Percentiles rank a stretch among this genome's conserved stretches.
These are phyloP conservation scores for Chalara sp. DNA, from an alignment of 2,329 filamentous ascomycete genomes.

Conservation along the genomic window DNA sequence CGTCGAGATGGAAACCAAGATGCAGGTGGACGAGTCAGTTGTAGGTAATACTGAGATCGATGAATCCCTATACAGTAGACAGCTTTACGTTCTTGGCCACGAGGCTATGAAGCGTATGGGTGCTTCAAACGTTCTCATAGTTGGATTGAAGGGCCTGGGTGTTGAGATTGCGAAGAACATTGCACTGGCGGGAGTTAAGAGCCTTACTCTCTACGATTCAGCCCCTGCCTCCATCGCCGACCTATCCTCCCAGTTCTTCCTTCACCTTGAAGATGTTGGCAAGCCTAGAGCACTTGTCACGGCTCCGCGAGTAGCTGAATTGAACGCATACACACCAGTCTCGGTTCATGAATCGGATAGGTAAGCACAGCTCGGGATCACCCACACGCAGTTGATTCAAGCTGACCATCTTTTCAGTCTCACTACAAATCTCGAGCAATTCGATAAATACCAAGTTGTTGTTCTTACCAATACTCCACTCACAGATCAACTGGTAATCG, in stretches of 20 bases:
- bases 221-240: constrained; percentile 77
- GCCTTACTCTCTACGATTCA: constrained; percentile 87
- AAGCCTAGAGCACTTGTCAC: constrained; percentile 85
- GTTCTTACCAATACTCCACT: constrained; percentile 82
- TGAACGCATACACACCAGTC: constrained; percentile 95
- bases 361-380: constrained; percentile 28
- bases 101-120: constrained; percentile 99
- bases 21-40: constrained; percentile 58
- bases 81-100: constrained; percentile 65
- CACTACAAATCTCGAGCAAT: constrained; percentile 67
- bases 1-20: constrained; percentile 56
- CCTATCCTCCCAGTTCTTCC: constrained; percentile 95
- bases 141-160: constrained; percentile 87
- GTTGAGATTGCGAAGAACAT: constrained; percentile 99
- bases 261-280: constrained; percentile 79
- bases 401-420: constrained; percentile 44
- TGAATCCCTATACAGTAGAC: constrained; percentile 67
- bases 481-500: constrained; percentile 73
- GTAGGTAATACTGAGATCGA: constrained; percentile 56
- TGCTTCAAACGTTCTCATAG: constrained; percentile 87
- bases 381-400: not conserved
- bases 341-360: constrained; percentile 59
- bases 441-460: constrained; percentile 88
- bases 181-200: constrained; percentile 96
- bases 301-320: constrained; percentile 81